phyloP scores from a whole-genome alignment of 148 eudicot genomes.

The Rhododendron simsii region DNA sequence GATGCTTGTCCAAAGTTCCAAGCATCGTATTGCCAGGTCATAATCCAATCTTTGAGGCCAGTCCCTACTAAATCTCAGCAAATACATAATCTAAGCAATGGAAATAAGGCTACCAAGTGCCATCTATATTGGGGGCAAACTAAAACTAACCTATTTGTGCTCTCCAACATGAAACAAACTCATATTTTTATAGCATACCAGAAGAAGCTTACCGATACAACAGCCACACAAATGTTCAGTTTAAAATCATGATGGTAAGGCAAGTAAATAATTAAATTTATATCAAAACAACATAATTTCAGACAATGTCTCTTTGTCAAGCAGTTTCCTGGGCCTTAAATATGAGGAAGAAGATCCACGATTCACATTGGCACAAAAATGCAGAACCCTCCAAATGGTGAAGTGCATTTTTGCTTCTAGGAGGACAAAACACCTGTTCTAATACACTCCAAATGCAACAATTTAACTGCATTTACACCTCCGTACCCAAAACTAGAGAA shows the following conservation, averaged over 20 bases:
- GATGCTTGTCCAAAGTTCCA: background rate
- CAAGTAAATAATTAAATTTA: background rate
- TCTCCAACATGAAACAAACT: constrained; percentile 1
- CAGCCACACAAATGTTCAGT: background rate
- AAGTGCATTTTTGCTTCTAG: background rate
- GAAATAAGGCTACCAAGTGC: background rate
- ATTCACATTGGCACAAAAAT: background rate
- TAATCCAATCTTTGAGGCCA: background rate
- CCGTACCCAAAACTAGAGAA: background rate
- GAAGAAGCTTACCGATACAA: background rate
- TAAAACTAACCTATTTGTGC: background rate
- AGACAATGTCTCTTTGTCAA: background rate
- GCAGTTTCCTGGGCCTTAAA: constrained; percentile 4
- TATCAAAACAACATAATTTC: background rate
- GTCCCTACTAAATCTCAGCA: background rate
- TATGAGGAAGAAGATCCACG: background rate
- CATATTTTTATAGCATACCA: background rate
- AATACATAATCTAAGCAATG: background rate
- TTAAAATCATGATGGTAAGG: background rate
- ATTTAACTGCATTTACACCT: background rate
- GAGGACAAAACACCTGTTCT: constrained; percentile 1
- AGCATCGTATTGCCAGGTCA: background rate
- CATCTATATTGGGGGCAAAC: background rate
- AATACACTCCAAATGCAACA: background rate
- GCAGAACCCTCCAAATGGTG: background rate